phyloP scores from a whole-genome alignment of 345 rosid genomes.

The Ceriops tagal region DNA sequence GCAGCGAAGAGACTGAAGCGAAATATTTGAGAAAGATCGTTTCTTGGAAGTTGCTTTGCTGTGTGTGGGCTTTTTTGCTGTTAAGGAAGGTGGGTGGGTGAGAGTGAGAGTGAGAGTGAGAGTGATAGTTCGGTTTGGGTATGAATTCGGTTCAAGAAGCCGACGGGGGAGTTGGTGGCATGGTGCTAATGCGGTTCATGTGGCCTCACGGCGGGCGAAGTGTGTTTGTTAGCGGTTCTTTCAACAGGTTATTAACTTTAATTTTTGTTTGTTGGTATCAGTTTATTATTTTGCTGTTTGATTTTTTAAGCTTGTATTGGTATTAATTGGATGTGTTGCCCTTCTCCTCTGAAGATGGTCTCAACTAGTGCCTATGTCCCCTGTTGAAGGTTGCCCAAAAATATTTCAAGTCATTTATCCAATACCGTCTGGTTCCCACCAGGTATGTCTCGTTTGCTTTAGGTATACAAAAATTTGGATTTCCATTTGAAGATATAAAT shows the following conservation, averaged over 20 bases:
- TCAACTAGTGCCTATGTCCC: conserved; percentile 28
- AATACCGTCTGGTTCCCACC: conserved; percentile 23
- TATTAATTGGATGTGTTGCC: not conserved
- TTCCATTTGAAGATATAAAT: not conserved
- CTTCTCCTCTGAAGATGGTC: conserved; percentile 24
- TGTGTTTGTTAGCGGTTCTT: conserved; percentile 31
- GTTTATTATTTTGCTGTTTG: not conserved
- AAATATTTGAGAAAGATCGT: not conserved
- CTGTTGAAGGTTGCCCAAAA: conserved; percentile 30
- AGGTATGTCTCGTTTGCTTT: conserved; percentile 17
- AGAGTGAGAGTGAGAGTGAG: too few relatives aligned
- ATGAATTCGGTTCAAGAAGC: conserved; percentile 24
- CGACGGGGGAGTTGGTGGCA: conserved; percentile 14
- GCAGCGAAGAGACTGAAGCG: conserved; percentile 14
- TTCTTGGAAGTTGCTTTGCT: not conserved
- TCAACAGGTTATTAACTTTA: conserved; percentile 20
- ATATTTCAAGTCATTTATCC: conserved; percentile 26
- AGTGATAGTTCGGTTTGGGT: conserved; percentile 13
- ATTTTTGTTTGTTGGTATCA: not conserved
- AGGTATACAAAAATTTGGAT: not conserved
- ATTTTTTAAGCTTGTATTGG: not conserved
- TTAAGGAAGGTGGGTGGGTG: not conserved
- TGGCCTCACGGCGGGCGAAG: conserved; percentile 36
- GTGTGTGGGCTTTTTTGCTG: not conserved
- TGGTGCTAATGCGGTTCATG: conserved; percentile 22